Conservation (phyloP, 768 basidiomycete species). For the Trametes cingulata region DNA sequence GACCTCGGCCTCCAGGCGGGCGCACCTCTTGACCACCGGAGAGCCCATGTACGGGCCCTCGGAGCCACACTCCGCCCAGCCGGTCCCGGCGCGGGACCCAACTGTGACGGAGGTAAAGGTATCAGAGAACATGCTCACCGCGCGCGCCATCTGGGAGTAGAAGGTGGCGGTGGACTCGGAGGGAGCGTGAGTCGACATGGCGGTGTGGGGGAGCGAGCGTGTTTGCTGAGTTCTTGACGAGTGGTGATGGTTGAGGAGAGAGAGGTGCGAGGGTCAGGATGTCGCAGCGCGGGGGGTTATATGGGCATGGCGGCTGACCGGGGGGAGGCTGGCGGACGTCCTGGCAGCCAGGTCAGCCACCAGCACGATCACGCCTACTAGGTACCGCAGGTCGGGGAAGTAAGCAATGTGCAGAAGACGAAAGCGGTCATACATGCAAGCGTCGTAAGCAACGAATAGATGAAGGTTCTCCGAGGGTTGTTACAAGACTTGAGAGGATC, state of each 20-base stretch:
- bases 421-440: no score
- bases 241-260: neutral
- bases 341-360: no score
- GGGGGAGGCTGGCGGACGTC: neutral
- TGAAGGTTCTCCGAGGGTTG: no score
- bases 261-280: neutral
- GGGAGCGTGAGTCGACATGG: neutral
- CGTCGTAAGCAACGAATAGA: no score
- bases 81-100: neutral
- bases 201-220: neutral
- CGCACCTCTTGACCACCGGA: neutral
- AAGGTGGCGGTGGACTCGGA: conserved; percentile 1
- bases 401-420: no score
- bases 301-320: neutral
- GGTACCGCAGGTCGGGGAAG: no score
- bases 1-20: conserved; percentile 5
- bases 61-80: neutral
- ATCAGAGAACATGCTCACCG: conserved; percentile 4
- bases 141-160: neutral
- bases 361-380: no score
- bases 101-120: neutral
- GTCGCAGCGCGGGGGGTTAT: neutral
- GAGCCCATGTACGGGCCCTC: neutral
- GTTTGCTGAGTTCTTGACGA: neutral
- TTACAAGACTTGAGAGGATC: no score